Percentiles rank a stretch among this genome's conserved stretches.
Conservation (phyloP, 208 protist genomes). For the Trypanosoma avium region DNA sequence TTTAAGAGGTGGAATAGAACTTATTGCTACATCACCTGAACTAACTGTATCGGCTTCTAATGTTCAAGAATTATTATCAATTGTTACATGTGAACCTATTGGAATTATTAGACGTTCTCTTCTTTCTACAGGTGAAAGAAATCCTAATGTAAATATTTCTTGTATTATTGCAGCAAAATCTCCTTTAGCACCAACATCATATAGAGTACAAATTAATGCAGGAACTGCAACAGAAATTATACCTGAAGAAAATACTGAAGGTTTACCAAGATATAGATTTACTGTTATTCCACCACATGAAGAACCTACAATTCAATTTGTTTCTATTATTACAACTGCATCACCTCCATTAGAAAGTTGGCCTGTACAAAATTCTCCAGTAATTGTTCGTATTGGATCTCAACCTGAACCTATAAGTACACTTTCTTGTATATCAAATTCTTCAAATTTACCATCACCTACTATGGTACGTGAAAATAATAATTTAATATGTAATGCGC, state of each 20-base stretch:
- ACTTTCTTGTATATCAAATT: slow-evolving; percentile 37
- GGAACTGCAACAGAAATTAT: slow-evolving; percentile 44
- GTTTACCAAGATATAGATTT: slow-evolving; percentile 57
- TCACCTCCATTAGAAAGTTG: slow-evolving; percentile 40
- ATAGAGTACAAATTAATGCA: slow-evolving; percentile 52
- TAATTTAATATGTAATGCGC: slow-evolving; percentile 46
- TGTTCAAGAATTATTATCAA: neutral
- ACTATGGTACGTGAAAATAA: slow-evolving; percentile 52
- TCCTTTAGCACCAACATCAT: slow-evolving; percentile 32
- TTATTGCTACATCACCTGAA: slow-evolving; percentile 38
- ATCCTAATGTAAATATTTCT: slow-evolving; percentile 14
- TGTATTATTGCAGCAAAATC: slow-evolving; percentile 47
- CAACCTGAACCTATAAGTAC: slow-evolving; percentile 35
- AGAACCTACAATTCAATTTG: slow-evolving; percentile 42
- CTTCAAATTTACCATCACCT: slow-evolving; percentile 24
- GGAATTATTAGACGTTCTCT: slow-evolving; percentile 38
- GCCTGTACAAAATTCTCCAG: slow-evolving; percentile 63
- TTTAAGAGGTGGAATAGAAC: slow-evolving; percentile 37
- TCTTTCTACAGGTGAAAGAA: neutral
- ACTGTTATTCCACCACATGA: slow-evolving; percentile 47
- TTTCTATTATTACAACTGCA: slow-evolving; percentile 44
- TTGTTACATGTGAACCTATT: slow-evolving; percentile 50
- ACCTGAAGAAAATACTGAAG: slow-evolving; percentile 29
- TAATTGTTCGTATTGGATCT: slow-evolving; percentile 63
- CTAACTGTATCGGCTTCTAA: slow-evolving; percentile 38